Percentiles rank a stretch among this genome's conserved stretches.
Conservation (phyloP, 2,329 filamentous ascomycete species). For the Aspergillus fischeri region DNA sequence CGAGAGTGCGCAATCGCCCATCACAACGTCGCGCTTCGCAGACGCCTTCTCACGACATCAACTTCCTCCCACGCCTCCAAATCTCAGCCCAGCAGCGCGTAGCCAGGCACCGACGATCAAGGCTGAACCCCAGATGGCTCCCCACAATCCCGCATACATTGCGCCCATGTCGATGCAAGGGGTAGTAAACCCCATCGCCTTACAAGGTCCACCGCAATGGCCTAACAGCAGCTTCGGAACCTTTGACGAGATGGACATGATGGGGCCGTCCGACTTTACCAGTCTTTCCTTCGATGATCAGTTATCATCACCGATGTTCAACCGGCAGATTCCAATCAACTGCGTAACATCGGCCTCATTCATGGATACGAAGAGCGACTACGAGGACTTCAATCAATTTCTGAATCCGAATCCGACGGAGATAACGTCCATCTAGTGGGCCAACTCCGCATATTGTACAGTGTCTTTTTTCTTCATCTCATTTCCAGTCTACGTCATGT, state of each 20-base stretch:
- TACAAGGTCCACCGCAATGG: constrained; percentile 31
- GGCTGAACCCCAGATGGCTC: constrained; percentile 20
- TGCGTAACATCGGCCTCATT: constrained; percentile 28
- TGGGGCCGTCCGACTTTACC: constrained; percentile 27
- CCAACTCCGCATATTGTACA: constrained; percentile 2
- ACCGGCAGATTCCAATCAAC: constrained; percentile 31
- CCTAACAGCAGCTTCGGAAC: constrained; percentile 20
- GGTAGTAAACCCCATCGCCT: constrained; percentile 34
- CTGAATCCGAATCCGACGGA: constrained; percentile 37
- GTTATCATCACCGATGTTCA: constrained; percentile 34
- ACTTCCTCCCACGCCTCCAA: constrained; percentile 39
- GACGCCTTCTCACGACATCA: constrained; percentile 28
- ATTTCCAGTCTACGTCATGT: neutral
- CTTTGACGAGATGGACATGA: constrained; percentile 33
- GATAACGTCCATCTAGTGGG: constrained; percentile 32
- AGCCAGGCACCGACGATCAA: constrained; percentile 26
- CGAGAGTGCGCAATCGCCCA: constrained; percentile 49
- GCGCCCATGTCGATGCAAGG: constrained; percentile 28
- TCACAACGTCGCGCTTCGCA: constrained; percentile 26
- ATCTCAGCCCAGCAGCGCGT: constrained; percentile 34
- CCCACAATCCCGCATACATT: constrained; percentile 20
- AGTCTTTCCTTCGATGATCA: constrained; percentile 32
- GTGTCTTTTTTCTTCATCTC: constrained; percentile 4
- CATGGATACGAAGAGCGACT: constrained; percentile 30
- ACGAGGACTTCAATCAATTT: constrained; percentile 39